Base-by-base conservation (phyloP, 164 flowering plant genomes). In the Piper betle region DNA sequence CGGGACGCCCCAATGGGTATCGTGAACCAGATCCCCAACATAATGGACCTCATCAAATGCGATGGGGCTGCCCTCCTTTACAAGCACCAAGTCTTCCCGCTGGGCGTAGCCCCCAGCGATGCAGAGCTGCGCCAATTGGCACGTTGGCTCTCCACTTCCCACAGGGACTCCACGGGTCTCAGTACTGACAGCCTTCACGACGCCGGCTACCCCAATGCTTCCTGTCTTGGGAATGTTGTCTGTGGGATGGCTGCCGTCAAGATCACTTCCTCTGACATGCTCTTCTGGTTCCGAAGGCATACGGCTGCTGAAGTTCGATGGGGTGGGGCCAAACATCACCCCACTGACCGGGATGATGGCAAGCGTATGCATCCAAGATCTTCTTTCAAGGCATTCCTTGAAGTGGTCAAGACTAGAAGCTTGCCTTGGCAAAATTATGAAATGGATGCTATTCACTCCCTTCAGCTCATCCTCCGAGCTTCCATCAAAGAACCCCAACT, bases 241-340 rank as follows among this genome's bases (percentile, higher is more conserved):
- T 91, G 97, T 73, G 97, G 97, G 46, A 88, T 91, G 97, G 97
- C 96, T 18, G 90, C 92, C 57, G 96, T 91, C 53, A 82, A 80
- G 68, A 85, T 91, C 64, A 79, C 84, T 64, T 61, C 81, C 41
- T 80, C 76, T 64, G 97, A 91, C 75, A 77, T 83, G 79, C 79
- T 91, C 58, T 91, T 88, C 71, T 91, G 97, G 97, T 91, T 88
- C 70, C 75, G 97, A 16, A 77, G 94, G 19, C 94, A 78, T 60
- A 82, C 96, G 59, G 97, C 96, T 64, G 83, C 80, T 2, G 94
- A 88, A 68, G 59, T 91, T 64, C 76, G 84, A 59, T 91, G 97
- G 97, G 97, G 97, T 64, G 98, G 98, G 59, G 96, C 98, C 61
- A 91, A 86, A 71, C 96, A 91, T 78, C 86, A 88, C 53, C 82